A percentile compares a stretch with the other conserved stretches of the same genome.
Conservation (phyloP, 1,284 basidiomycete species). For the Cutaneotrichosporon sp. region DNA sequence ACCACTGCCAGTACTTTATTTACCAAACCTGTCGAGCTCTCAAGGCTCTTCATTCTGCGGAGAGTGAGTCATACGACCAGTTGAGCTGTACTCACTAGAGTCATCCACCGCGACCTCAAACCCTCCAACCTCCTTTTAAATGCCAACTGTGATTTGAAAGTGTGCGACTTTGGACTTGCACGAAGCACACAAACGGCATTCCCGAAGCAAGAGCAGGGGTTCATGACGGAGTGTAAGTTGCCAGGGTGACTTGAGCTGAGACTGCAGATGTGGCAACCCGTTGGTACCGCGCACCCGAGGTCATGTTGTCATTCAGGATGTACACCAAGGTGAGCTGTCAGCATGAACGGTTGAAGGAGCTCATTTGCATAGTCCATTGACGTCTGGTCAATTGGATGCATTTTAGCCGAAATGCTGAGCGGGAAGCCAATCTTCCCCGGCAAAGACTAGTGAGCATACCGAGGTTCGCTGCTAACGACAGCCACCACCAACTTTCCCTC, state of each 20-base stretch:
- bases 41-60: slow-evolving; percentile 89
- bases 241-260: neutral
- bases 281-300: slow-evolving; percentile 68
- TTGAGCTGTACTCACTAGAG: slow-evolving; percentile 40
- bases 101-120: slow-evolving; percentile 93
- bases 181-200: slow-evolving; percentile 78
- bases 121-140: slow-evolving; percentile 93
- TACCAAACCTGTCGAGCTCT: slow-evolving; percentile 73
- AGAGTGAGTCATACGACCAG: slow-evolving; percentile 47
- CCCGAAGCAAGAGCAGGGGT: slow-evolving; percentile 68
- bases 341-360: slow-evolving; percentile 4
- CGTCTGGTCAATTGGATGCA: slow-evolving; percentile 94
- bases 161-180: slow-evolving; percentile 88
- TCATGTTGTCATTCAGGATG: slow-evolving; percentile 95
- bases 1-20: slow-evolving; percentile 66
- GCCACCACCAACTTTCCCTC: slow-evolving; percentile 83
- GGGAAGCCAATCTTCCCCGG: slow-evolving; percentile 94
- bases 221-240: slow-evolving; percentile 63
- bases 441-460: slow-evolving; percentile 64
- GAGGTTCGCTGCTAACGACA: slow-evolving; percentile 21
- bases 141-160: slow-evolving; percentile 93
- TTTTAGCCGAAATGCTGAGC: slow-evolving; percentile 92
- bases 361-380: slow-evolving; percentile 64
- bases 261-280: slow-evolving; percentile 5
- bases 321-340: slow-evolving; percentile 71